Conservation (phyloP, 2,329 filamentous ascomycete species). For the Gliomastix tumulicola region DNA sequence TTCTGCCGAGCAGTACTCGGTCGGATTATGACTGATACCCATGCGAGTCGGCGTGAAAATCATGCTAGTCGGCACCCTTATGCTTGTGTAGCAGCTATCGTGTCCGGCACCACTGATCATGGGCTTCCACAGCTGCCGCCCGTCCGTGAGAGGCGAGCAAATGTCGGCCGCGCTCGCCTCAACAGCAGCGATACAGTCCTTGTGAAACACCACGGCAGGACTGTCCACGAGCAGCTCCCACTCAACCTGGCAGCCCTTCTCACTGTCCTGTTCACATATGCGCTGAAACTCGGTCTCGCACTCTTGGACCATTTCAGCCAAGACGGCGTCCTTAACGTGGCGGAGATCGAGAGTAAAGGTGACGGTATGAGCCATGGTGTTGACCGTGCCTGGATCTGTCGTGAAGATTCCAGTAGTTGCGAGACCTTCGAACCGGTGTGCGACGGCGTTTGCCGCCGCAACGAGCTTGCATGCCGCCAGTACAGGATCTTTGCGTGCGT, state of each 20-base stretch:
- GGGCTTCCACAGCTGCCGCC: constrained; percentile 14
- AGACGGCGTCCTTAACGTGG: constrained; percentile 41
- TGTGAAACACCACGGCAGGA: constrained; percentile 52
- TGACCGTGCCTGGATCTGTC: constrained; percentile 51
- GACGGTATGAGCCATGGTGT: constrained; percentile 61
- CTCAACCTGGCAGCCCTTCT: constrained; percentile 45
- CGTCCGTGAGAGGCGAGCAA: constrained; percentile 25
- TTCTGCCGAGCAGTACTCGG: constrained; percentile 15
- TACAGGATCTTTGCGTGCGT: constrained; percentile 19
- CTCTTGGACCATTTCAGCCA: constrained; percentile 45
- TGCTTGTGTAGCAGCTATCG: constrained; percentile 21
- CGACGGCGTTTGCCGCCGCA: constrained; percentile 14
- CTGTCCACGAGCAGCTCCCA: constrained; percentile 52
- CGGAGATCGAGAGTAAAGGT: constrained; percentile 61
- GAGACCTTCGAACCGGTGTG: constrained; percentile 13
- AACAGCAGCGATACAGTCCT: constrained; percentile 55
- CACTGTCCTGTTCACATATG: constrained; percentile 44
- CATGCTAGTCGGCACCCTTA: constrained; percentile 20
- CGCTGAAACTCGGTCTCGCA: constrained; percentile 26
- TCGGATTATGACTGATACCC: constrained; percentile 22
- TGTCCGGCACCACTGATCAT: constrained; percentile 23
- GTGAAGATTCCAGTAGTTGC: constrained; percentile 18
- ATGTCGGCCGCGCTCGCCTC: constrained; percentile 44
- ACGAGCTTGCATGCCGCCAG: constrained; percentile 19
- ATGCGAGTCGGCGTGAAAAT: constrained; percentile 21